phyloP scores from a whole-genome alignment of 768 basidiomycete genomes.

The Phaeotremella fagi region DNA sequence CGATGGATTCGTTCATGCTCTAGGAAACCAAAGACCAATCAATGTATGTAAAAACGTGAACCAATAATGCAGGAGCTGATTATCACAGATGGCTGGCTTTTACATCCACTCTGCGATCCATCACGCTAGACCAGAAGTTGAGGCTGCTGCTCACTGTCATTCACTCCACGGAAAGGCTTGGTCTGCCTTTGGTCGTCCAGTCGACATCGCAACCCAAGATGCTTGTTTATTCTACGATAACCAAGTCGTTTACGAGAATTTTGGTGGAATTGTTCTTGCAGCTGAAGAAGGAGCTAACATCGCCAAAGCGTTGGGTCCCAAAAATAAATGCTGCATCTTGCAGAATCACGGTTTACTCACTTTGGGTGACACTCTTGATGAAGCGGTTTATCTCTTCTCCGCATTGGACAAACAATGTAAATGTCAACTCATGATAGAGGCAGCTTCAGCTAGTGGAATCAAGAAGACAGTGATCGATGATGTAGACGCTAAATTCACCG shows the following conservation, averaged over 20 bases:
- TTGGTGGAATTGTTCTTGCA: conserved; percentile 57
- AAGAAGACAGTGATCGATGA: conserved; percentile 22
- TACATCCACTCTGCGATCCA: conserved; percentile 53
- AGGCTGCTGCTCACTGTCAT: conserved; percentile 33
- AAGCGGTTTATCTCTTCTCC: conserved; percentile 27
- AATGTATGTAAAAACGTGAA: conserved; percentile 19
- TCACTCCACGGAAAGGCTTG: conserved; percentile 33
- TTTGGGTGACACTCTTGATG: conserved; percentile 32
- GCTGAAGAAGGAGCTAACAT: conserved; percentile 55
- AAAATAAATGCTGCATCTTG: conserved; percentile 36
- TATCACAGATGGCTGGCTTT: conserved; percentile 46
- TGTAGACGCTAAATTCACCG: conserved; percentile 29
- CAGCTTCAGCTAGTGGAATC: conserved; percentile 27
- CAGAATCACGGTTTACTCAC: conserved; percentile 45
- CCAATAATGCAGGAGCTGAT: too few species aligned
- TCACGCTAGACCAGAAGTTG: conserved; percentile 34
- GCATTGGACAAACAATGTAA: conserved; percentile 37
- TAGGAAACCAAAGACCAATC: conserved; percentile 44
- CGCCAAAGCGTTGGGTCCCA: conserved; percentile 43
- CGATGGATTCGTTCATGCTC: conserved; percentile 45
- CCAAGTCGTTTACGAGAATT: conserved; percentile 50
- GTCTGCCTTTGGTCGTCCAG: conserved; percentile 26
- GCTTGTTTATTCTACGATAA: conserved; percentile 36
- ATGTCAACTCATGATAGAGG: conserved; percentile 31
- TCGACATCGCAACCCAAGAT: conserved; percentile 34